A percentile compares a stretch with the other conserved stretches of the same genome.
Conservation (phyloP, 202 grass and related monocot genomes). For the Zoysia matrella region DNA sequence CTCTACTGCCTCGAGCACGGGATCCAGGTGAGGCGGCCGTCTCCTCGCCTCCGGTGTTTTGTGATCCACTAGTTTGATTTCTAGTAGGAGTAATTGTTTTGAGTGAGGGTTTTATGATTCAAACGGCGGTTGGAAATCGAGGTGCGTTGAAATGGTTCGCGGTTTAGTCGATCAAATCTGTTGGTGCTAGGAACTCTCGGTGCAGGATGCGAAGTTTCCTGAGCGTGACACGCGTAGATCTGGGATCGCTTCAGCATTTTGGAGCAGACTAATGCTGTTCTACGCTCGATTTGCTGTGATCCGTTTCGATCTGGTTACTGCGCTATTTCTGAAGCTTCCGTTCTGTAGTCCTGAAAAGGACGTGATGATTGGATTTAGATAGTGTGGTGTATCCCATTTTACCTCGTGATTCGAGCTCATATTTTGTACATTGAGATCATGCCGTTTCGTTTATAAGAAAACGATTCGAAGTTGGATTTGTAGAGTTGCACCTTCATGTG, state of each 20-base stretch:
- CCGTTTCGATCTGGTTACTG: background rate
- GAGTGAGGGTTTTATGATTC: background rate
- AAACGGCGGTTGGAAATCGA: background rate
- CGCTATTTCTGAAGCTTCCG: background rate
- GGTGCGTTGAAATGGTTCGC: background rate
- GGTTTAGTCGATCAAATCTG: constrained; percentile 21
- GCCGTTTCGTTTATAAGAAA: background rate
- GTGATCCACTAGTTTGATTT: background rate
- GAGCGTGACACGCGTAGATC: background rate
- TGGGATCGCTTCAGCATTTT: background rate
- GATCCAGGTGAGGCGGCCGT: constrained; percentile 58
- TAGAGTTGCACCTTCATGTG: background rate
- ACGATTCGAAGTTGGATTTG: background rate
- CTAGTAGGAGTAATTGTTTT: background rate
- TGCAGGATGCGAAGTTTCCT: background rate
- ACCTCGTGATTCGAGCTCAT: background rate
- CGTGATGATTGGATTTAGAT: background rate
- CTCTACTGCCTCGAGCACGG: constrained; percentile 96
- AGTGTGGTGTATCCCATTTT: background rate
- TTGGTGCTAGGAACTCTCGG: background rate
- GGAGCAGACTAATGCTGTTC: background rate
- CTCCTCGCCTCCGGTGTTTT: background rate
- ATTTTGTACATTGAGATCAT: background rate
- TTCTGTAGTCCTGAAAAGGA: background rate
- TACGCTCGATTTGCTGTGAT: background rate